A percentile compares a stretch with the other conserved stretches of the same genome.
Conservation (phyloP, 2,329 filamentous ascomycete species). For the Fusarium kyushuense region DNA sequence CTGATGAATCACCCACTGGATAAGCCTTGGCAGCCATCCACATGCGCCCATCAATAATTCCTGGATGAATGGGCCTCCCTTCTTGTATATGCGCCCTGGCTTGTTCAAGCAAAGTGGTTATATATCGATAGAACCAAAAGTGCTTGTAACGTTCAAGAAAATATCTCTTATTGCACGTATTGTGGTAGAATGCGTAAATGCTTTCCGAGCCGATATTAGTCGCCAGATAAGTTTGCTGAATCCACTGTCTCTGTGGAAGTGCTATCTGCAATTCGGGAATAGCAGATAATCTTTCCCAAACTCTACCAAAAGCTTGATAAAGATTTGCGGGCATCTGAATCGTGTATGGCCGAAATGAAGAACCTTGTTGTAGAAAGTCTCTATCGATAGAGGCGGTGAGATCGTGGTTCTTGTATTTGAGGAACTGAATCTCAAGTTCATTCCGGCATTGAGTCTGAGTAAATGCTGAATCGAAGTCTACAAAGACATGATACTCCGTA, state of each 20-base stretch:
- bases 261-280: background rate
- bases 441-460: slow-evolving; percentile 9
- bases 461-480: slow-evolving; percentile 1
- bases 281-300: background rate
- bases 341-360: background rate
- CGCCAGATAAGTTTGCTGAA: background rate
- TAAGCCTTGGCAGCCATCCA: background rate
- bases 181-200: slow-evolving; percentile 9
- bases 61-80: background rate
- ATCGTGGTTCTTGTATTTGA: background rate
- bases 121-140: slow-evolving; percentile 4
- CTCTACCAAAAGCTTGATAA: background rate
- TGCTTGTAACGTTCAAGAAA: slow-evolving; percentile 1
- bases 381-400: background rate
- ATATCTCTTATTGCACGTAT: background rate
- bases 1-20: background rate
- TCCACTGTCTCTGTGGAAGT: background rate
- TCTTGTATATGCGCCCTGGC: background rate
- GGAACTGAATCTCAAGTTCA: slow-evolving; percentile 1
- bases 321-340: background rate
- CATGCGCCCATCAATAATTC: background rate
- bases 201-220: background rate
- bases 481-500: background rate
- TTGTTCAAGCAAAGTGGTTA: background rate
- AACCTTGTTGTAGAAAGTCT: background rate